phyloP scores from a whole-genome alignment of 441 rosid genomes.

The Adansonia madagascariensis region DNA sequence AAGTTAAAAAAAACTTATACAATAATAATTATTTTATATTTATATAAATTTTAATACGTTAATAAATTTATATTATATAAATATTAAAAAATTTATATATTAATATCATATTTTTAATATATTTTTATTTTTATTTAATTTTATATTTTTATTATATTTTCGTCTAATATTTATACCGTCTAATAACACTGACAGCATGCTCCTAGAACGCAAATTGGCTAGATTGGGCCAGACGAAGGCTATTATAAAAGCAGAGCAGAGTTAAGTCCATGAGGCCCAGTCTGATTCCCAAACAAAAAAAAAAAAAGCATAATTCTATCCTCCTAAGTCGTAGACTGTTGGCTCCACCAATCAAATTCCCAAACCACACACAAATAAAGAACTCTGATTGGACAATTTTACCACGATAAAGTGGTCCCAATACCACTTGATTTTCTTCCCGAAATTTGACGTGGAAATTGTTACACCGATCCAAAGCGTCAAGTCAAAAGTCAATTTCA shows the following conservation, averaged over 20 bases:
- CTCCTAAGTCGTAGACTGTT: too few relatives aligned
- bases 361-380: neutral
- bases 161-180: too few relatives aligned
- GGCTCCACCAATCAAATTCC: neutral
- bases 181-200: too few relatives aligned
- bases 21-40: too few relatives aligned
- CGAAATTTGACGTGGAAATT: neutral
- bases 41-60: too few relatives aligned
- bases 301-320: neutral
- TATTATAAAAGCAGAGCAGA: neutral
- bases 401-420: neutral
- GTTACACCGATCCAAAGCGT: constrained; percentile 22
- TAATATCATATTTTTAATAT: too few relatives aligned
- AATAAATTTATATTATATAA: too few relatives aligned
- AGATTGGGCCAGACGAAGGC: neutral
- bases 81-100: too few relatives aligned
- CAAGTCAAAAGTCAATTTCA: constrained; percentile 7
- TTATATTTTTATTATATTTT: too few relatives aligned
- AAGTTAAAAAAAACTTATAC: too few relatives aligned
- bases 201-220: neutral
- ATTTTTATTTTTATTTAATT: too few relatives aligned
- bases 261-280: neutral
- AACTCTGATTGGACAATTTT: neutral
- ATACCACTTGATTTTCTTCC: neutral
- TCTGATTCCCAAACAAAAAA: neutral